phyloP scores from a whole-genome alignment of 1,139 yeast genomes.

The Taiozyma sp. region DNA sequence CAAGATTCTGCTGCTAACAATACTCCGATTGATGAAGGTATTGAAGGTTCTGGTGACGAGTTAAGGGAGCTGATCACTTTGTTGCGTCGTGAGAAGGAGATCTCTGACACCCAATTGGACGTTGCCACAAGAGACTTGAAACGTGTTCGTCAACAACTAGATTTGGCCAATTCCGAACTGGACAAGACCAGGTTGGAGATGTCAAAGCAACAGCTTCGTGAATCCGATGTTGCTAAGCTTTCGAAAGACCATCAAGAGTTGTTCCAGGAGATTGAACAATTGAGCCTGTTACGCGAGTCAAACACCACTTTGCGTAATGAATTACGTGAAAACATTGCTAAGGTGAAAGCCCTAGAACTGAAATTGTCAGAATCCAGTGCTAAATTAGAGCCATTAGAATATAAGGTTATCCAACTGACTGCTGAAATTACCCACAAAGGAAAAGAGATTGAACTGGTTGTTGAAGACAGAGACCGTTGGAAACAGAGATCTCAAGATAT shows the following conservation, averaged over 20 bases:
- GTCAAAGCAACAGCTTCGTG: slow-evolving; percentile 31
- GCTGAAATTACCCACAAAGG: slow-evolving; percentile 38
- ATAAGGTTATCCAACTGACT: slow-evolving; percentile 30
- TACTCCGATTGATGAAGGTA: slow-evolving; percentile 16
- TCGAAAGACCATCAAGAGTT: slow-evolving; percentile 49
- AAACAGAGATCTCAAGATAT: slow-evolving; percentile 45
- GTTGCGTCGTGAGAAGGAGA: slow-evolving; percentile 75
- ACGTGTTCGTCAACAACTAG: slow-evolving; percentile 34
- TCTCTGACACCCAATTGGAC: slow-evolving; percentile 56
- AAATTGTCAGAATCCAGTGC: slow-evolving; percentile 31
- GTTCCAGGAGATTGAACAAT: slow-evolving; percentile 58
- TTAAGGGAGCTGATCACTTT: slow-evolving; percentile 55
- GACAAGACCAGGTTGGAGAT: slow-evolving; percentile 42
- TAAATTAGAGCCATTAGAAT: slow-evolving; percentile 29
- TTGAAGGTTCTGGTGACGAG: slow-evolving; percentile 30
- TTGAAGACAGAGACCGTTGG: slow-evolving; percentile 48
- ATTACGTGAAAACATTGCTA: slow-evolving; percentile 22
- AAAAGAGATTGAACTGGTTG: slow-evolving; percentile 32
- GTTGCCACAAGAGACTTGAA: slow-evolving; percentile 29
- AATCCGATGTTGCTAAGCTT: slow-evolving; percentile 35
- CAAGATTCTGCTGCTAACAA: slow-evolving; percentile 9
- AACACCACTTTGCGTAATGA: slow-evolving; percentile 65
- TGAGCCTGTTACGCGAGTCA: slow-evolving; percentile 71
- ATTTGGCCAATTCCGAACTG: slow-evolving; percentile 38
- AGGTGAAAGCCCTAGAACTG: slow-evolving; percentile 27